Evolutionary conservation across 768 basidiomycete species (phyloP).

Genomic region (Mycena maculata): DNA sequence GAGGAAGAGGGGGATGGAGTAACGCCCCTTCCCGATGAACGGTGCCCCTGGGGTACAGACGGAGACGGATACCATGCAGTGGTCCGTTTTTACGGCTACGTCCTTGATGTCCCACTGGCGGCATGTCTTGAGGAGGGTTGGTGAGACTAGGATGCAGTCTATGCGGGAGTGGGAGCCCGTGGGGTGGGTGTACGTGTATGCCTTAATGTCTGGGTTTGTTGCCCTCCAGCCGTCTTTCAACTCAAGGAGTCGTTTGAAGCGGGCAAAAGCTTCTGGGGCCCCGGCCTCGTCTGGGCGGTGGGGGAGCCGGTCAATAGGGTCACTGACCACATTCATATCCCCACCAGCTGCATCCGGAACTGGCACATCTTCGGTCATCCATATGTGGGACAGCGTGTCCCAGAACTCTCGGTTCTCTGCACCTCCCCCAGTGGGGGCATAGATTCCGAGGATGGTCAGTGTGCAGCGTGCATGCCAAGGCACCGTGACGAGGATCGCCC

Average conservation of each 20-base stretch:
- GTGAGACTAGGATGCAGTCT: neutral
- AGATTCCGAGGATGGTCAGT: constrained; percentile 27
- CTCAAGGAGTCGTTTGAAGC: constrained; percentile 7
- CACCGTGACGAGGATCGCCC: constrained; percentile 17
- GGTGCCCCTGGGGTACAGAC: constrained; percentile 9
- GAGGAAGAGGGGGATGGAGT: neutral
- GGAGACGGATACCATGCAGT: constrained; percentile 10
- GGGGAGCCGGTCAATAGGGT: constrained; percentile 22
- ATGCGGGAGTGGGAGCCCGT: constrained; percentile 2
- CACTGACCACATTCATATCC: constrained; percentile 24
- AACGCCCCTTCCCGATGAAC: constrained; percentile 7
- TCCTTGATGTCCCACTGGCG: neutral
- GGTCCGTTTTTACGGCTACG: too few relatives aligned
- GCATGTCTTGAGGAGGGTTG: neutral
- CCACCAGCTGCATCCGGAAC: too few relatives aligned
- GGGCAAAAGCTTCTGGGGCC: neutral
- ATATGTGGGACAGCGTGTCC: neutral
- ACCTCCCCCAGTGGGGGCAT: constrained; percentile 31
- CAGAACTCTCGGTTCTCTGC: constrained; percentile 29
- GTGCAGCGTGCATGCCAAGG: constrained; percentile 23
- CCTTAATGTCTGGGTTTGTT: neutral
- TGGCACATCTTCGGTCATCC: constrained; percentile 6
- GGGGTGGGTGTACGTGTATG: neutral
- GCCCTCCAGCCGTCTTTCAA: constrained; percentile 27
- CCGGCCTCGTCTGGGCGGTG: neutral